Base-by-base conservation (phyloP, 1,284 basidiomycete species). In the Apiotrichum montevideense region DNA sequence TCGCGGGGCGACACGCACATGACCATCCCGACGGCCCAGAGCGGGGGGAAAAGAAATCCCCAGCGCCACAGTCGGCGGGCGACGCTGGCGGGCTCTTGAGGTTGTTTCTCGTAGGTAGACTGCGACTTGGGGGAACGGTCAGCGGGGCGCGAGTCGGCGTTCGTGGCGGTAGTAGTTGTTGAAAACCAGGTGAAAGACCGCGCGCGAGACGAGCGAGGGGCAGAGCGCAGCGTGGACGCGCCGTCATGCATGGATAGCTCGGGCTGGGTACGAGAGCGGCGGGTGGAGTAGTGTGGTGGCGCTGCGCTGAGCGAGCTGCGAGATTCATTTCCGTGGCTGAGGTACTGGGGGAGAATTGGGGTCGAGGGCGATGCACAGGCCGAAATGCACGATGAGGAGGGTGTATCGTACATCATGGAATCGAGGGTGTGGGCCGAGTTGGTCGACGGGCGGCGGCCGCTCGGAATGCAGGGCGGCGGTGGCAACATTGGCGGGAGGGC, bases 1-100 rank as follows among this genome's bases (percentile, higher is more conserved):
- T 29, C 29, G 29, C 29, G 29, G 29, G 29, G 29, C 29, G 29
- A 29, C 3, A 49, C 44, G 64, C 61, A 71, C 67, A 76, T 70
- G 45, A 63, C 63, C 54, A 66, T 64, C 3, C 73, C 74, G 7
- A 74, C 50, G 7, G 68, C 48, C 74, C 74, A 76, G 6, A 76
- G 59, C 1, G 69, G 43, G 3, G 71, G 71, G 51, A 62, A 71
- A 10, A 71, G 32, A 55, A 66, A 74, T 1, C 74, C 74, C 68
- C 70, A 74, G 40, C 46, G 54, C 69, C 72, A 76, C 8, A 72
- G 64, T 51, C 51, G 48, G 64, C 50, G 48, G 64, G 65, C 1
- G 72, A 69, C 1, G 73, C 74, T 47, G 70, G 63, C 29, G 29
- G 29, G 29, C 29, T 29, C 29, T 29, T 29, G 29, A 4, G 74